Evolutionary conservation across 805 yeast species (phyloP).

Genomic region (Kodamaea neixiangensis): DNA sequence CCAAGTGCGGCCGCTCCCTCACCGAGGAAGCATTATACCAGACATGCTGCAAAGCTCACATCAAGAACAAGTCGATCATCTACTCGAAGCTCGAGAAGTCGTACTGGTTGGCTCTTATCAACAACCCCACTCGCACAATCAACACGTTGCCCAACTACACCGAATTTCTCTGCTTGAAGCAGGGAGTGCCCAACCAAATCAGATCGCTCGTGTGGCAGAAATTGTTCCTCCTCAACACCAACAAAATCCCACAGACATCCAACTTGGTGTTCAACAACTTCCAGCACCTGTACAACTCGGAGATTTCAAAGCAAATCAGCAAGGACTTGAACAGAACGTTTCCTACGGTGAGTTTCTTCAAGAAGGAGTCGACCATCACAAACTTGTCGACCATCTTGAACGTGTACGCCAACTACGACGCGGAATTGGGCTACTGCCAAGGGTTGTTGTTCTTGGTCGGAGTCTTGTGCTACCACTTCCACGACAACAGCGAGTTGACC

Average conservation of each 20-base stretch:
- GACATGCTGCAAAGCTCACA: conserved; percentile 27
- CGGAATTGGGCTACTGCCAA: conserved; percentile 69
- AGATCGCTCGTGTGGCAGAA: conserved; percentile 49
- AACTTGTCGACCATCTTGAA: conserved; percentile 56
- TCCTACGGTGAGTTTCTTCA: conserved; percentile 54
- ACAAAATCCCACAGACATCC: conserved; percentile 36
- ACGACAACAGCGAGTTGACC: conserved; percentile 37
- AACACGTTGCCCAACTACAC: conserved; percentile 51
- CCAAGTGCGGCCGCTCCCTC: conserved; percentile 30
- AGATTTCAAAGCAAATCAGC: conserved; percentile 45
- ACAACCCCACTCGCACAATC: conserved; percentile 45
- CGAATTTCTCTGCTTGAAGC: conserved; percentile 42
- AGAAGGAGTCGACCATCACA: conserved; percentile 41
- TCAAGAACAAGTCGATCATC: conserved; percentile 18
- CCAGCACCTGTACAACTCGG: conserved; percentile 44
- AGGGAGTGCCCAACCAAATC: conserved; percentile 47
- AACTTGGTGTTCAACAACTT: conserved; percentile 37
- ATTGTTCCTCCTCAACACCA: conserved; percentile 32
- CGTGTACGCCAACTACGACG: conserved; percentile 64
- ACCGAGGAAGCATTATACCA: conserved; percentile 13
- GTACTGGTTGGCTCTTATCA: conserved; percentile 48
- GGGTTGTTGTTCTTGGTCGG: conserved; percentile 66
- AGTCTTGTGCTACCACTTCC: conserved; percentile 47
- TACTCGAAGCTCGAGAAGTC: conserved; percentile 34
- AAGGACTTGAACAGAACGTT: conserved; percentile 64